Evolutionary conservation across 805 yeast species (phyloP).

Genomic region (Metschnikowia vanudenii): DNA sequence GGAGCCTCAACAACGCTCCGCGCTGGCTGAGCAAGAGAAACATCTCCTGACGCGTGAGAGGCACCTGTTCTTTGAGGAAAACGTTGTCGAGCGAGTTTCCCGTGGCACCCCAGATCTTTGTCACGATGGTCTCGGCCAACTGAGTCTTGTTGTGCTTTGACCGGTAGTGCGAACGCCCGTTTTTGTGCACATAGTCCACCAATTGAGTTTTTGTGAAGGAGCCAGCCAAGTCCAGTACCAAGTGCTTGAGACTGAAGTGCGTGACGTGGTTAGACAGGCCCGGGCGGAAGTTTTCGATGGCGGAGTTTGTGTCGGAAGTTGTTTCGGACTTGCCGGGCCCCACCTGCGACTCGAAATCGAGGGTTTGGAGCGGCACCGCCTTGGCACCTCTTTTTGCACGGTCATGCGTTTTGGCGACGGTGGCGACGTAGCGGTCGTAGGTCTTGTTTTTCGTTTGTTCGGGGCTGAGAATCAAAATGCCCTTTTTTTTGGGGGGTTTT

Average conservation of each 20-base stretch:
- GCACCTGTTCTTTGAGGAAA: conserved; percentile 32
- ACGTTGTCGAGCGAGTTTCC: conserved; percentile 26
- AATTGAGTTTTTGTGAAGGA: conserved; percentile 19
- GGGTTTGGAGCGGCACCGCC: not conserved
- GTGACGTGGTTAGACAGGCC: conserved; percentile 1
- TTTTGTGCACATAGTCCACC: conserved; percentile 8
- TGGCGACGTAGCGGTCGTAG: conserved; percentile 6
- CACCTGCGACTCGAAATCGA: not conserved
- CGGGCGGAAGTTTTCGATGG: conserved; percentile 9
- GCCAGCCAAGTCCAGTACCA: conserved; percentile 6
- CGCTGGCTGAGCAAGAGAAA: conserved; percentile 40
- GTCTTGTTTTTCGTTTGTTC: conserved; percentile 18
- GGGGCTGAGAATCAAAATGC: conserved; percentile 18
- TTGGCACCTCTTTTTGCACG: not conserved
- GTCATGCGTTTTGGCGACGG: not conserved
- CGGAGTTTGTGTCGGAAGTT: not conserved
- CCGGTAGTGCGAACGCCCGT: conserved; percentile 2
- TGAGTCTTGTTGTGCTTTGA: conserved; percentile 15
- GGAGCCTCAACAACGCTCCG: conserved; percentile 38
- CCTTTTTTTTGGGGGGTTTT: conserved; percentile 5
- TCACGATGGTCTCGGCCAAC: conserved; percentile 29
- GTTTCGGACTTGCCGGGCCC: not conserved
- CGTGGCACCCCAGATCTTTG: conserved; percentile 34
- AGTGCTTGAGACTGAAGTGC: conserved; percentile 7
- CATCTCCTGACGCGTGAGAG: conserved; percentile 37